Percentiles rank a stretch among this genome's conserved stretches.
Conservation (phyloP, 306 rosid species). For the Canavalia ensiformis region DNA sequence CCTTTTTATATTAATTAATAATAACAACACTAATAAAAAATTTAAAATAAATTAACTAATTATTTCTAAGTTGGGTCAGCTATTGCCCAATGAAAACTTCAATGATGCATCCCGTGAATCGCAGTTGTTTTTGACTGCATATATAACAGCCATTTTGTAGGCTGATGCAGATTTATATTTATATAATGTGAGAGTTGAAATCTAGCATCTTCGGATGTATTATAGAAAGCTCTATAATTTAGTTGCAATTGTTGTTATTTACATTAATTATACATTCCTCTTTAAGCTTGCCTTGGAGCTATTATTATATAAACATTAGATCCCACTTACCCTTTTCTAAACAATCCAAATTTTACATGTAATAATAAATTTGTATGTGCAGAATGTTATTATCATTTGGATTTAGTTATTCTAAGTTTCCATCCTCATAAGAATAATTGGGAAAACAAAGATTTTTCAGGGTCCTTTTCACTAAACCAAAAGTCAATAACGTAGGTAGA, state of each 20-base stretch:
- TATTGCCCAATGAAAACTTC: constrained; percentile 38
- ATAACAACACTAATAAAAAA: constrained; percentile 34
- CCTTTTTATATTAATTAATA: constrained; percentile 6
- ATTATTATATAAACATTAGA: constrained; percentile 17
- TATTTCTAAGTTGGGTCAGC: constrained; percentile 23
- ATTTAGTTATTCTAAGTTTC: constrained; percentile 10
- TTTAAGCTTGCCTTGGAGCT: not conserved
- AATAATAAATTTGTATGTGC: not conserved
- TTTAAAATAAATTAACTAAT: constrained; percentile 16
- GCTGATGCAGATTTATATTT: constrained; percentile 32
- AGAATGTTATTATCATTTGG: constrained; percentile 14
- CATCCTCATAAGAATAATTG: constrained; percentile 1
- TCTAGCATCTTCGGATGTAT: constrained; percentile 19
- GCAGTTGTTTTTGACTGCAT: constrained; percentile 47
- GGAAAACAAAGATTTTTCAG: constrained; percentile 14
- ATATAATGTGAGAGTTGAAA: constrained; percentile 15
- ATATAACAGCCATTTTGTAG: not conserved
- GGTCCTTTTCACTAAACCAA: constrained; percentile 46
- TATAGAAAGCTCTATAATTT: constrained; percentile 26
- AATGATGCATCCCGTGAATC: constrained; percentile 37
- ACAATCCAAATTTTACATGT: not conserved
- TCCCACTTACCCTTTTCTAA: not conserved
- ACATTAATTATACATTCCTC: not conserved
- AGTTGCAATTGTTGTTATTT: constrained; percentile 35
- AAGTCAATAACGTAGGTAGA: constrained; percentile 55